These are phyloP conservation scores for Paulownia fortunei DNA, from an alignment of 257 asterid species.

Conservation along the genomic window DNA sequence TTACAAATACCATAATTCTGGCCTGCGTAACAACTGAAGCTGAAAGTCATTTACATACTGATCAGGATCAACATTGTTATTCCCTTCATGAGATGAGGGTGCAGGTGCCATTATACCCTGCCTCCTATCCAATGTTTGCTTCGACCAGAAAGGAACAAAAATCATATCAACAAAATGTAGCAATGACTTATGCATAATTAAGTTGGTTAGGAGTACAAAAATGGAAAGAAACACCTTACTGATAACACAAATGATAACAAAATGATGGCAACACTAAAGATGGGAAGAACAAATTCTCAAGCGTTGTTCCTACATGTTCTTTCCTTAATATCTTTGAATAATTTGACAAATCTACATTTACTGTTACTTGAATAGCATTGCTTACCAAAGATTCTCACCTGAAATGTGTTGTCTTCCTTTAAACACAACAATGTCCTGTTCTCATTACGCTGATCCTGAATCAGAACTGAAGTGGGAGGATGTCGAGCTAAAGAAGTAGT, in stretches of 20 bases:
- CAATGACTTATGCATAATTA: constrained; percentile 2
- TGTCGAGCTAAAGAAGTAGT: constrained; percentile 56
- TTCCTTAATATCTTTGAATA: not conserved
- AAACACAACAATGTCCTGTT: constrained; percentile 41
- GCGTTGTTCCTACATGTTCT: not conserved
- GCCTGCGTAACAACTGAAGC: constrained; percentile 52
- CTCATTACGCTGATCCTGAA: constrained; percentile 61
- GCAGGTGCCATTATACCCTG: constrained; percentile 37
- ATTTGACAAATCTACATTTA: constrained; percentile 4
- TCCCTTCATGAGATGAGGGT: constrained; percentile 44
- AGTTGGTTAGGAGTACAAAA: not conserved
- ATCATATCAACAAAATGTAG: constrained; percentile 27
- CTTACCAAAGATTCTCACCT: constrained; percentile 40
- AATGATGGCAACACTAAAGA: too few relatives aligned
- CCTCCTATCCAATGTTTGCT: constrained; percentile 64
- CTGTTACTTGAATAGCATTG: constrained; percentile 1
- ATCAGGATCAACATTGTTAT: constrained; percentile 39
- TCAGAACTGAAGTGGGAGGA: constrained; percentile 56
- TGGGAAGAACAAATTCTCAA: not conserved
- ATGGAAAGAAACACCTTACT: constrained; percentile 18
- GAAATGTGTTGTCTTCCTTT: constrained; percentile 55
- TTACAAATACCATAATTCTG: constrained; percentile 83
- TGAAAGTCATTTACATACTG: constrained; percentile 45
- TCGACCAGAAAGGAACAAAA: constrained; percentile 30
- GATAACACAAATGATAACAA: too few relatives aligned